These are phyloP conservation scores for Mycena crocata DNA, from an alignment of 768 basidiomycete genomes.

Conservation along the genomic window DNA sequence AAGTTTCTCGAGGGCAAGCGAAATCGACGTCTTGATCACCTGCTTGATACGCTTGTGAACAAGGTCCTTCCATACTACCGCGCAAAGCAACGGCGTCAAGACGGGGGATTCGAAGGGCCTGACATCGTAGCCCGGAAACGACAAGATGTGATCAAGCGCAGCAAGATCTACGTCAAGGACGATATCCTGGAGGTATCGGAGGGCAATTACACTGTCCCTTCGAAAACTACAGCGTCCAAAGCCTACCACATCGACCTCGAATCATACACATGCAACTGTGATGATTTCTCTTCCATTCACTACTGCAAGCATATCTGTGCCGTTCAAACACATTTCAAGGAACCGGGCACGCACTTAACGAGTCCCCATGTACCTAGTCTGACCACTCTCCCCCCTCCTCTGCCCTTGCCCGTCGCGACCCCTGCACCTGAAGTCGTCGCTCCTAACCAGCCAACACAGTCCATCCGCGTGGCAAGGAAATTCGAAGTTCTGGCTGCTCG, in stretches of 20 bases:
- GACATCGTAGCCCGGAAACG: constrained; percentile 33
- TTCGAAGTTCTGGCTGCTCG: neutral
- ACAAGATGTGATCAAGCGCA: neutral
- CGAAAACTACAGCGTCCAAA: no score
- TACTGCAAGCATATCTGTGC: neutral
- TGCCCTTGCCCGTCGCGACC: neutral
- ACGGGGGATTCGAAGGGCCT: constrained; percentile 36
- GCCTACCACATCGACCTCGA: neutral
- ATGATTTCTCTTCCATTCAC: neutral
- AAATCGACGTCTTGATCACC: constrained; percentile 38
- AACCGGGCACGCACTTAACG: neutral
- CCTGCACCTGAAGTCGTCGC: neutral
- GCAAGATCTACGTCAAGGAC: constrained; percentile 3
- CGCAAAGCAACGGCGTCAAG: constrained; percentile 30
- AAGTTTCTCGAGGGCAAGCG: constrained; percentile 39
- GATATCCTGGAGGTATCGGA: no score
- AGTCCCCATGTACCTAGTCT: neutral
- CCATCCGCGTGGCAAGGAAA: neutral
- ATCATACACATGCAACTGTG: neutral
- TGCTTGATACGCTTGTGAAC: constrained; percentile 33
- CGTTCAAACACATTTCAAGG: neutral
- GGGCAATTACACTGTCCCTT: no score
- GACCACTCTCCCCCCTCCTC: neutral
- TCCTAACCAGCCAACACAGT: neutral
- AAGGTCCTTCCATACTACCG: constrained; percentile 32